Evolutionary conservation across 2,329 filamentous ascomycete species (phyloP).

Genomic region (Tetracladium maxilliforme): DNA sequence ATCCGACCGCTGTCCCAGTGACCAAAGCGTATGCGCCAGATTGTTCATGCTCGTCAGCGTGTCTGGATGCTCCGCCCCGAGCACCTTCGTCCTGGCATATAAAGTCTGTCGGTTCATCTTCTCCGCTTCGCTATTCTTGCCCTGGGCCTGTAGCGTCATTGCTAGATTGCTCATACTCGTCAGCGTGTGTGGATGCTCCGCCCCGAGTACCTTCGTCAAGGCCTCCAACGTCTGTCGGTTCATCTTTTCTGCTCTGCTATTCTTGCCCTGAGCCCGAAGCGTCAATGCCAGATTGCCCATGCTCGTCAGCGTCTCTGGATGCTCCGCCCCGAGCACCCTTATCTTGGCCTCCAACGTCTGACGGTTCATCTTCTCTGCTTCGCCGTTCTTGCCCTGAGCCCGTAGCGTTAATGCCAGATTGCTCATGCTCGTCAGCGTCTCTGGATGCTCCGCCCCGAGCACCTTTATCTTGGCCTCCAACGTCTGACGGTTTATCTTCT

Average conservation of each 20-base stretch:
- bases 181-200: conserved; percentile 7
- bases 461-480: conserved; percentile 5
- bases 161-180: conserved; percentile 6
- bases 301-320: conserved; percentile 6
- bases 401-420: conserved; percentile 8
- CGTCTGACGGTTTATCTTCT: conserved; percentile 8
- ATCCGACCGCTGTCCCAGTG: too few relatives aligned
- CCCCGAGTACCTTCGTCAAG: conserved; percentile 6
- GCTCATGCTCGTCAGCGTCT: conserved; percentile 8
- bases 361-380: conserved; percentile 11
- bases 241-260: conserved; percentile 7
- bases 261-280: conserved; percentile 3
- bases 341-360: conserved; percentile 3
- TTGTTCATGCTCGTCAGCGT: conserved; percentile 5
- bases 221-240: conserved; percentile 4
- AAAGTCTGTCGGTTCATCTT: conserved; percentile 5
- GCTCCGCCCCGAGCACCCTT: conserved; percentile 5
- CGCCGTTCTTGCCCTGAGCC: conserved; percentile 9
- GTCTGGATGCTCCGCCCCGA: conserved; percentile 6
- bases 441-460: conserved; percentile 8
- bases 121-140: conserved; percentile 8
- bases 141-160: conserved; percentile 1
- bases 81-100: conserved; percentile 1
- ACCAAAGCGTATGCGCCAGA: too few relatives aligned
- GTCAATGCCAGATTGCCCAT: conserved; percentile 6